Evolutionary conservation across 441 rosid species (phyloP), one percentile per base, ranked within the genome.

Genomic region (Pelargonium myrrhifolium): DNA sequence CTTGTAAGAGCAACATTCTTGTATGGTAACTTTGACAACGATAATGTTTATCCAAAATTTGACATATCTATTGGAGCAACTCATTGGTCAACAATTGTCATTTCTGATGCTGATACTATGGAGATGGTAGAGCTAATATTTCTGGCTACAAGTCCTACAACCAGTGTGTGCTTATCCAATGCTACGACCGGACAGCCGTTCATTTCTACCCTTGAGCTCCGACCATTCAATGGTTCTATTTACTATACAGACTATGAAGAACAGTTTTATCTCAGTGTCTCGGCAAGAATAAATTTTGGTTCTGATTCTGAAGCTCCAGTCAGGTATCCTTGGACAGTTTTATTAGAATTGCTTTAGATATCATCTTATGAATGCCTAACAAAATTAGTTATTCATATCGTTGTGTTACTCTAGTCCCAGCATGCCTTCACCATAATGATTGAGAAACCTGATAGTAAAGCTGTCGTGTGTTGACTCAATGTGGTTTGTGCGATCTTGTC

Each of bases 101-200:
- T 94, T 72, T 88, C 93, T 24, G 97, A 94, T 51, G 88, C 91
- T 5, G 62, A 64, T 35, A 83, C 88, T 0, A 80, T 94, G 66
- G 98, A 89, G 79, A 78, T 65, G 60, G 69, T 47, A 42, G 99
- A 94, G 80, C 86, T 94, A 35, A 84, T 94, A 79, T 89, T 94
- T 82, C 87, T 92, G 43, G 98, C 99, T 68, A 72, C 85, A 60
- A 79, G 73, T 78, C 78, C 96, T 68, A 80, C 77, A 7, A 65
- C 88, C 40, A 85, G 93, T 35, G 88, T 94, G 68, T 94, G 99
- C 77, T 81, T 94, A 72, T 94, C 99, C 5, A 92, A 92, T 77
- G 99, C 99, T 47, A 94, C 97, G 10, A 92, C 98, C 0, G 97
- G 99, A 9, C 88, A 85, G 80, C 99, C 98, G 15, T 94, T 94